Evolutionary conservation across 345 rosid species (phyloP), one percentile per base, ranked within the genome.

Genomic region (Garcia nutans): DNA sequence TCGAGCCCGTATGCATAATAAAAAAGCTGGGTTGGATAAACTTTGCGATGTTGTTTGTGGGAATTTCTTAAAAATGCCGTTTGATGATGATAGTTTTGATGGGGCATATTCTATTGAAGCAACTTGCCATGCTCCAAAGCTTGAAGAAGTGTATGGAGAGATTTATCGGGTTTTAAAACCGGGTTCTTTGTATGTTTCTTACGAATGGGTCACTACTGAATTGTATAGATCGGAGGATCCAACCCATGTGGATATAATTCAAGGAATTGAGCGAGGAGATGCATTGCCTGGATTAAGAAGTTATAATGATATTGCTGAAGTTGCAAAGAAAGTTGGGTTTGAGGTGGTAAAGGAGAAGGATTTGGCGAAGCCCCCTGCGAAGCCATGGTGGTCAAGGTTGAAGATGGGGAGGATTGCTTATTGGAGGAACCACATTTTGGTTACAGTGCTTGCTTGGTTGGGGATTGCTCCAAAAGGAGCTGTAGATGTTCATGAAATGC

Each of bases 101-200:
- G 99, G 98, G 62, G 98, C 98, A 57, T 95, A 93, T 88, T 88
- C 99, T 0, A 91, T 95, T 45, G 98, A 95, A 68, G 99, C 99
- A 6, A 95, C 99, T 1, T 95, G 99, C 66, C 99, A 95, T 88
- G 97, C 98, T 78, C 98, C 98, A 1, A 86, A 86, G 75, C 87
- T 94, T 2, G 95, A 92, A 41, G 95, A 92, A 23, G 97, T 94
- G 5, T 92, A 94, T 78, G 82, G 85, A 1, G 98, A 94, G 91
- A 78, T 94, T 47, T 87, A 71, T 55, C 84, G 98, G 63, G 95
- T 94, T 11, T 65, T 94, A 71, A 94, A 91, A 80, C 98, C 98
- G 0, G 98, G 97, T 72, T 67, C 90, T 26, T 44, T 88, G 10
- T 94, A 86, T 77, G 87, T 92, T 37, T 91, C 98, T 0, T 92